Conservation (phyloP, 2,329 filamentous ascomycete species). For the Nemania sp. region DNA sequence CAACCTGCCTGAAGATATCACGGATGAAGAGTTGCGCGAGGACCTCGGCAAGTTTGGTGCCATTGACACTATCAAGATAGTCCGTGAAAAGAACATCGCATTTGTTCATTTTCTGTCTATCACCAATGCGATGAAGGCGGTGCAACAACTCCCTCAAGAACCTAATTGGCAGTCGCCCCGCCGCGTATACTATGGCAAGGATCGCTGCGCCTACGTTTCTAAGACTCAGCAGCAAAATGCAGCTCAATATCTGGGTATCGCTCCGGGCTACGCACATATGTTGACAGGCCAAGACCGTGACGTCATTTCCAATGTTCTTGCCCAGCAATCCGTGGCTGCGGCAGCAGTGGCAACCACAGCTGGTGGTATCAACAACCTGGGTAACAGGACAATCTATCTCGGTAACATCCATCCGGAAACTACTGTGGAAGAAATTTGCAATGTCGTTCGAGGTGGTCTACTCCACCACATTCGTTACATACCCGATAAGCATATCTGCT, state of each 20-base stretch:
- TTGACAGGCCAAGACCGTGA: conserved; percentile 95
- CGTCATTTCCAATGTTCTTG: conserved; percentile 92
- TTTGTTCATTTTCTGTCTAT: conserved; percentile 97
- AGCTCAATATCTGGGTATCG: conserved; percentile 95
- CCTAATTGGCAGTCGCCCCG: conserved; percentile 94
- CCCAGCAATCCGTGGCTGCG: conserved; percentile 95
- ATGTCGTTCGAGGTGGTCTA: conserved; percentile 92
- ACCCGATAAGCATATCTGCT: conserved; percentile 99
- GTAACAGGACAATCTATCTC: conserved; percentile 95
- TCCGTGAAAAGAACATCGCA: conserved; percentile 95
- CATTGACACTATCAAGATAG: conserved; percentile 96
- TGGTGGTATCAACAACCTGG: conserved; percentile 94
- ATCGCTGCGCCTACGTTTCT: conserved; percentile 96
- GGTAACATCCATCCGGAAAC: conserved; percentile 99
- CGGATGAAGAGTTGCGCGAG: conserved; percentile 89
- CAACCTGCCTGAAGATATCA: conserved; percentile 86
- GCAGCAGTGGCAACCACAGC: conserved; percentile 95
- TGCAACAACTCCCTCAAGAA: conserved; percentile 93
- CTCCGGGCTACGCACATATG: conserved; percentile 94
- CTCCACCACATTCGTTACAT: conserved; percentile 99
- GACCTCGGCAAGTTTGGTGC: conserved; percentile 95
- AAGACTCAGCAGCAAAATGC: conserved; percentile 99
- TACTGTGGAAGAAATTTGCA: conserved; percentile 99
- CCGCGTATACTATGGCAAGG: conserved; percentile 98
- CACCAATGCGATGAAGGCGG: conserved; percentile 96